Conservation (phyloP, 345 rosid species). For the Durio zibethinus region DNA sequence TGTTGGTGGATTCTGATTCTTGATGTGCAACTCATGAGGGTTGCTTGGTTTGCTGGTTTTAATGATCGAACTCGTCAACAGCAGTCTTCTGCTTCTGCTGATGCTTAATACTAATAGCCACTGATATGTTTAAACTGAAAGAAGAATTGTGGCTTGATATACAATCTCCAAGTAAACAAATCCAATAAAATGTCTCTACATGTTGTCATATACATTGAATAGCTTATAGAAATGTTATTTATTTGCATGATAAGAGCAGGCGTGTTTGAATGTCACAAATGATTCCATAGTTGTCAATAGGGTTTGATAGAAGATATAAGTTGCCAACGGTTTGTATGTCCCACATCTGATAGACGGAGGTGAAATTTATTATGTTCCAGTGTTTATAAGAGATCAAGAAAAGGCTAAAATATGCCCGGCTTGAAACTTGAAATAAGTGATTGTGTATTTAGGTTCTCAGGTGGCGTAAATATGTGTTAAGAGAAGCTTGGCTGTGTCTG, state of each 20-base stretch:
- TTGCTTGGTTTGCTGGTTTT: constrained; percentile 96
- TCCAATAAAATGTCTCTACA: constrained; percentile 1
- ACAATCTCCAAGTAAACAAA: neutral
- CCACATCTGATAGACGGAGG: neutral
- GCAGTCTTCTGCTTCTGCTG: constrained; percentile 29
- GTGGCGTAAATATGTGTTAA: neutral
- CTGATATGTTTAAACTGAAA: neutral
- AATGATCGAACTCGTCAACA: constrained; percentile 33
- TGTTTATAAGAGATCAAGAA: neutral
- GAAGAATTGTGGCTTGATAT: constrained; percentile 8
- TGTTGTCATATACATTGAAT: neutral
- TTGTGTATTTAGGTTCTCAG: neutral
- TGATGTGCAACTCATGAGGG: constrained; percentile 90
- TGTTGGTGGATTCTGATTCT: constrained; percentile 94
- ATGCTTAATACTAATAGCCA: constrained; percentile 15
- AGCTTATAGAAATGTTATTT: neutral
- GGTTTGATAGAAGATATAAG: neutral
- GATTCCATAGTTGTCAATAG: neutral
- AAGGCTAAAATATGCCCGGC: neutral
- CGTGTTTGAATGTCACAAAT: neutral
- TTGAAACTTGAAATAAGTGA: neutral
- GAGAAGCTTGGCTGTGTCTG: neutral
- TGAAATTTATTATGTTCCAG: neutral
- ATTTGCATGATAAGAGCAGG: neutral
- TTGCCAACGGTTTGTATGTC: neutral